These are phyloP conservation scores for Yarrowia divulgata DNA, from an alignment of 805 yeast genomes.

Conservation along the genomic window DNA sequence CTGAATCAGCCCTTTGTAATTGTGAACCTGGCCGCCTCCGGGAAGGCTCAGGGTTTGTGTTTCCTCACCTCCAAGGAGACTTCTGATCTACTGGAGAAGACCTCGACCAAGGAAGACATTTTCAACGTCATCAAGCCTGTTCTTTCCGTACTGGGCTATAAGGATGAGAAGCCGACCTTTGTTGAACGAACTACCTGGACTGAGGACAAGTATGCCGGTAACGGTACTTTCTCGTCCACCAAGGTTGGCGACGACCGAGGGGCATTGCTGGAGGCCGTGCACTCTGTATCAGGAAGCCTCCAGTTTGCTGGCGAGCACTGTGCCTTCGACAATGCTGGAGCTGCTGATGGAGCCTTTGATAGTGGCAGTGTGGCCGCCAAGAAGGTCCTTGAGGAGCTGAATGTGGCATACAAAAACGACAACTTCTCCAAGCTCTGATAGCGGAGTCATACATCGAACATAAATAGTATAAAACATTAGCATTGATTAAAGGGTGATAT, in stretches of 20 bases:
- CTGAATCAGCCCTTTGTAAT: slow-evolving; percentile 43
- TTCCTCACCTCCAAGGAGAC: slow-evolving; percentile 43
- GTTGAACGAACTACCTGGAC: slow-evolving; percentile 47
- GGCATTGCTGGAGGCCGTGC: slow-evolving; percentile 44
- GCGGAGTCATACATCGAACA: not conserved
- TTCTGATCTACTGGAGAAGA: slow-evolving; percentile 41
- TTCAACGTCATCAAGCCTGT: slow-evolving; percentile 45
- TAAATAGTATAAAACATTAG: slow-evolving; percentile 12
- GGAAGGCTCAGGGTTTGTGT: slow-evolving; percentile 44
- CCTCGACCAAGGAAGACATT: slow-evolving; percentile 42
- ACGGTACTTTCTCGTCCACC: slow-evolving; percentile 48
- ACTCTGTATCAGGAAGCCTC: slow-evolving; percentile 41
- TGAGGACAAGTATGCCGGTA: slow-evolving; percentile 47
- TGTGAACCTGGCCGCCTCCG: slow-evolving; percentile 44
- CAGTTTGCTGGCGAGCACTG: slow-evolving; percentile 50
- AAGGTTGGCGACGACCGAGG: slow-evolving; percentile 45
- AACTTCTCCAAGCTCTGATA: slow-evolving; percentile 14
- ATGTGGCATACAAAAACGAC: slow-evolving; percentile 24
- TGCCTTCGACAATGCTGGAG: slow-evolving; percentile 42
- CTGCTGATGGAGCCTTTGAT: slow-evolving; percentile 45
- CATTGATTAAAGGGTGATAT: slow-evolving; percentile 13
- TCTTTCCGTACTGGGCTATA: slow-evolving; percentile 26
- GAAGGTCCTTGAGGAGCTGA: slow-evolving; percentile 41
- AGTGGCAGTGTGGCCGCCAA: slow-evolving; percentile 44
- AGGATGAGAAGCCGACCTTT: slow-evolving; percentile 40